Base-by-base conservation (phyloP, 2,329 filamentous ascomycete species). In the Westerdykella aurantiaca region DNA sequence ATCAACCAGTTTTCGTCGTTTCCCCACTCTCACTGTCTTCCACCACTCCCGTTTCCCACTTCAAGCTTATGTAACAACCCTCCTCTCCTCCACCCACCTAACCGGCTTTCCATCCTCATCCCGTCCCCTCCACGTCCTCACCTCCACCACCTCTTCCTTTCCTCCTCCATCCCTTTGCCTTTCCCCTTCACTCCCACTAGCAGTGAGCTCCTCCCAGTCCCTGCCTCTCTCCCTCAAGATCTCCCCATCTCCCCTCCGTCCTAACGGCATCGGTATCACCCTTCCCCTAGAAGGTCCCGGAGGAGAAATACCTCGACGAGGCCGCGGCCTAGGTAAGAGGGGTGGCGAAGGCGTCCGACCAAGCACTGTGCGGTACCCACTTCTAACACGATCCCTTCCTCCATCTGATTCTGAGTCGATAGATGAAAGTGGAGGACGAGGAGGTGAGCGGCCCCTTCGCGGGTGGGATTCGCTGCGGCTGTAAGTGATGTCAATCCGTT, bases 81-180 rank as follows among this genome's bases (percentile, higher is more conserved):
- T 48, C 18, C 49, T 53, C 45, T 63, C 55, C 38, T 61, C 60
- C 3, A 61, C 49, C 42, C 56, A 63, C 0, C 50, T 63, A 39
- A 51, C 49, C 6, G 55, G 56, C 21, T 53, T 17, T 1, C 61
- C 61, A 38, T 58, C 55, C 45, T 63, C 61, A 45, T 64, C 61
- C 5, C 58, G 41, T 2, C 55, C 61, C 18, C 41, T 58, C 52
- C 53, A 65, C n/a, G 39, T 56, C 41, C 55, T 52, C 12, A 54
- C 48, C 17, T 53, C 49, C 5, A 48, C 47, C n/a, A 55, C 11
- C 10, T 50, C 48, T 3, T 47, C 55, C 4, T 45, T 46, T 11
- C 43, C 44, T 21, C 13, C 37, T 12, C 3, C 13, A 11, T 38
- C 14, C 37, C 37, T 23, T 10, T 9, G 9, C 25, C 25, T 29